These are phyloP conservation scores for Echinochloa phyllopogon DNA, from an alignment of 176 grass and related monocot species.

Conservation along the genomic window DNA sequence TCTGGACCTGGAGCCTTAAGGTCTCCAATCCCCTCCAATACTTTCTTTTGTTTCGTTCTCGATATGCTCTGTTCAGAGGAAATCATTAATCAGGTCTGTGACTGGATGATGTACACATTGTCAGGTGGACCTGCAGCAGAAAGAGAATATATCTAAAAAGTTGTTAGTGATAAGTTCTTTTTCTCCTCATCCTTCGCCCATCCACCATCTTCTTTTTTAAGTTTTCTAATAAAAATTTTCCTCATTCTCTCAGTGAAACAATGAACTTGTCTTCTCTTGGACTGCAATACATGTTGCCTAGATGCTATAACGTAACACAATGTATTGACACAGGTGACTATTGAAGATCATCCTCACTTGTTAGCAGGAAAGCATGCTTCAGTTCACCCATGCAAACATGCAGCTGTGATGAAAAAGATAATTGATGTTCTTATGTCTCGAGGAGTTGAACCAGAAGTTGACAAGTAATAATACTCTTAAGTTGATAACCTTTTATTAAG, in stretches of 20 bases:
- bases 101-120: no score
- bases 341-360: conserved; percentile 96
- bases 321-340: conserved; percentile 76
- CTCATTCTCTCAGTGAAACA: neutral
- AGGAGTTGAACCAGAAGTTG: conserved; percentile 92
- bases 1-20: no score
- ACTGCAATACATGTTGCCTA: neutral
- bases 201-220: no score
- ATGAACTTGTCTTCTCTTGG: neutral
- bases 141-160: no score
- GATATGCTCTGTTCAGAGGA: no score
- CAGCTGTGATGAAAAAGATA: conserved; percentile 98
- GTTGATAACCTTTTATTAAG: conserved; percentile 1
- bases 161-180: no score
- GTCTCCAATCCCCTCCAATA: no score
- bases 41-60: no score
- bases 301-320: conserved; percentile 3
- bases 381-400: conserved; percentile 91
- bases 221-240: no score
- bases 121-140: no score
- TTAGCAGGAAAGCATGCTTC: conserved; percentile 84
- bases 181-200: no score
- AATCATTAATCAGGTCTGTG: no score
- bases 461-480: conserved; percentile 67
- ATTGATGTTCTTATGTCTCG: conserved; percentile 82